phyloP scores from a whole-genome alignment of 1,139 yeast genomes.

The Candida glucosophila region DNA sequence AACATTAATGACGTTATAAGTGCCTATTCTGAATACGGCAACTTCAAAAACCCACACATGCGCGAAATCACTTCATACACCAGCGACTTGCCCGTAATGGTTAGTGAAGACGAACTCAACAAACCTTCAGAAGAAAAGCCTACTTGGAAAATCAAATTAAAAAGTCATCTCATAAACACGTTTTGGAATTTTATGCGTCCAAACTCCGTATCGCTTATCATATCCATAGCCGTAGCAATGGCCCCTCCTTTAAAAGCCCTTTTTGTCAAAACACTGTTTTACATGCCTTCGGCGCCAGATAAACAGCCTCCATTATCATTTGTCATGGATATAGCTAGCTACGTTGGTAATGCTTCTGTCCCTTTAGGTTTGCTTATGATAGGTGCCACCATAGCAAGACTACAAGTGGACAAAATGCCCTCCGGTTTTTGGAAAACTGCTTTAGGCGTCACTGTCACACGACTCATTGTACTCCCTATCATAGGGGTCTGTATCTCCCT shows the following conservation, averaged over 20 bases:
- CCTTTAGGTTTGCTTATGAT: constrained; percentile 75
- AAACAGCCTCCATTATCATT: constrained; percentile 75
- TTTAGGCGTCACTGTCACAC: constrained; percentile 21
- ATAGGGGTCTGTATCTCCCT: constrained; percentile 40
- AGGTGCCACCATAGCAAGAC: constrained; percentile 81
- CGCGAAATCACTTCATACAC: too few species aligned
- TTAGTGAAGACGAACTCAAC: too few species aligned
- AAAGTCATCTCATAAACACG: constrained; percentile 8
- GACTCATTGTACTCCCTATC: constrained; percentile 33
- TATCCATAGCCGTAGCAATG: constrained; percentile 63
- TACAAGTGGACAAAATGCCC: constrained; percentile 51
- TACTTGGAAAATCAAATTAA: constrained; percentile 2
- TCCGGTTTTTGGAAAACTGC: constrained; percentile 64
- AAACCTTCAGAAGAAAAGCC: constrained; percentile 2
- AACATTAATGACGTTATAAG: constrained; percentile 48
- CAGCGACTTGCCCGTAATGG: too few species aligned
- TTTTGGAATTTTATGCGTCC: constrained; percentile 61
- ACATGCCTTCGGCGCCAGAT: constrained; percentile 69
- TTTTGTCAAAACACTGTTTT: constrained; percentile 39
- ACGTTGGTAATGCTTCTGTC: constrained; percentile 81
- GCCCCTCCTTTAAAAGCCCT: constrained; percentile 81
- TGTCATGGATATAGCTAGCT: constrained; percentile 67
- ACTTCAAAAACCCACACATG: too few species aligned
- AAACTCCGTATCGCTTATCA: constrained; percentile 54
- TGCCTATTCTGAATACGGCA: constrained; percentile 51